Conservation (phyloP, 441 rosid genomes). For the Erodium moschatum region DNA sequence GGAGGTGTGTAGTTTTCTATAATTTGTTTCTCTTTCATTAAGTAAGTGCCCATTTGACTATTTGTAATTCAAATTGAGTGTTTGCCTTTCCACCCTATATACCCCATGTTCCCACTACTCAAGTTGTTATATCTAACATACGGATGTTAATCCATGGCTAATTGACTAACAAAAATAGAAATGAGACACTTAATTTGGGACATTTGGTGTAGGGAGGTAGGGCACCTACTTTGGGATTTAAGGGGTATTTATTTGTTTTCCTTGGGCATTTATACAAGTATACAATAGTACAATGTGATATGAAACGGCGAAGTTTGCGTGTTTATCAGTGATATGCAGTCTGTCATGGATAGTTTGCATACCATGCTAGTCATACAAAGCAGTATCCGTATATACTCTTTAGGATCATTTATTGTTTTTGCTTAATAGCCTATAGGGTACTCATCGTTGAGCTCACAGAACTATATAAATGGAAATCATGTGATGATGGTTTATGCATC, state of each 20-base stretch:
- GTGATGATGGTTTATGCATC: not conserved
- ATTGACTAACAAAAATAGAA: too few species aligned
- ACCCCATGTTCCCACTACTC: too few species aligned
- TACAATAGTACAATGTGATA: not conserved
- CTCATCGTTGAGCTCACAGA: not conserved
- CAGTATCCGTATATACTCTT: not conserved
- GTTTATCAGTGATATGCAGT: not conserved
- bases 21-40: too few species aligned
- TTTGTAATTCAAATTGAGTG: too few species aligned
- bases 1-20: too few species aligned
- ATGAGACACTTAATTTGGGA: not conserved
- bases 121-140: too few species aligned
- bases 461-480: conserved; percentile 9
- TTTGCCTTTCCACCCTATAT: too few species aligned
- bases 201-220: not conserved
- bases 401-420: not conserved
- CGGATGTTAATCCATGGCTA: not conserved
- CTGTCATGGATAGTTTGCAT: not conserved
- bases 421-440: not conserved
- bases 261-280: not conserved
- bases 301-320: not conserved
- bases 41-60: too few species aligned
- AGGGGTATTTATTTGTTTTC: not conserved
- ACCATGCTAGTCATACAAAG: not conserved
- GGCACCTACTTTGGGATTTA: not conserved